These are phyloP conservation scores for Hamamelis virginiana DNA, from an alignment of 164 flowering plant genomes.

Conservation along the genomic window DNA sequence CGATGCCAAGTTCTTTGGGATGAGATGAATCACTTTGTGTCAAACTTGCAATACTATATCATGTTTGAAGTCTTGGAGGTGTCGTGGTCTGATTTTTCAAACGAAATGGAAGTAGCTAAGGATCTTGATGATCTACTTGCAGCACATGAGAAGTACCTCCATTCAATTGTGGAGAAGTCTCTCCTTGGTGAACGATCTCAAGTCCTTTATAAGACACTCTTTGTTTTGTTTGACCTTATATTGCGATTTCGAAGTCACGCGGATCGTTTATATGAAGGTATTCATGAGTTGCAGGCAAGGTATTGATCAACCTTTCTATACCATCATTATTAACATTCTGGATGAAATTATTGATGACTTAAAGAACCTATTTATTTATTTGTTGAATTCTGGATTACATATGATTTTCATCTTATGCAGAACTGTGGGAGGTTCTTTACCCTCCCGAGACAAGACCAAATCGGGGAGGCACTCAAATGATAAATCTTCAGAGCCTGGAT, in stretches of 20 bases:
- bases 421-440: constrained; percentile 40
- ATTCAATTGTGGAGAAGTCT: constrained; percentile 90
- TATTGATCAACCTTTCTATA: constrained; percentile 21
- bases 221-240: constrained; percentile 83
- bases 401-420: constrained; percentile 32
- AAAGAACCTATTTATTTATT: background rate
- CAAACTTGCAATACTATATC: constrained; percentile 95
- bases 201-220: constrained; percentile 68
- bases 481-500: constrained; percentile 42
- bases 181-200: constrained; percentile 91
- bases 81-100: constrained; percentile 84
- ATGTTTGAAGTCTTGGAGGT: constrained; percentile 99
- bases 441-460: constrained; percentile 46
- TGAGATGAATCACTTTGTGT: constrained; percentile 97
- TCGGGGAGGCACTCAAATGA: constrained; percentile 29
- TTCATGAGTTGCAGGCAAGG: constrained; percentile 86
- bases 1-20: constrained; percentile 96
- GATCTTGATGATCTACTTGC: constrained; percentile 94
- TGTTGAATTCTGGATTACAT: constrained; percentile 2
- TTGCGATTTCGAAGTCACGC: constrained; percentile 84
- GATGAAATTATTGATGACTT: background rate
- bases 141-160: constrained; percentile 94
- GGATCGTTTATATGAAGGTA: constrained; percentile 89
- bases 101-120: constrained; percentile 85
- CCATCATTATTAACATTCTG: background rate